Evolutionary conservation across 202 grass and related monocot species (phyloP).

Genomic region (Setaria italica): DNA sequence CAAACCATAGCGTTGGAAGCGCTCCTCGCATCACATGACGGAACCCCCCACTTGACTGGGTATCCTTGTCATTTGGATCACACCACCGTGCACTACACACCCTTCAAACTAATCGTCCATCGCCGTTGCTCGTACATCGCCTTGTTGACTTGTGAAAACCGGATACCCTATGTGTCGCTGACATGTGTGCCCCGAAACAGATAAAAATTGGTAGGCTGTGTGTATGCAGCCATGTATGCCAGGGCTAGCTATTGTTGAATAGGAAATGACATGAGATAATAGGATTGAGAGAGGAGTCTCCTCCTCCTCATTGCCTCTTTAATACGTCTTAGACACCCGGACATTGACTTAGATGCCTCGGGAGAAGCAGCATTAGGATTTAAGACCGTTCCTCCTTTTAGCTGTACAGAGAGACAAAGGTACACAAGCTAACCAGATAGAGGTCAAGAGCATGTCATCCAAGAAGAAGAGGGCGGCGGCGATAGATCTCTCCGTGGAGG

Average conservation of each 20-base stretch:
- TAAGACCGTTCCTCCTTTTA: conserved; percentile 56
- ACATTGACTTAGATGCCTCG: conserved; percentile 67
- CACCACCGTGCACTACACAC: conserved; percentile 48
- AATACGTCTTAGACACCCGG: conserved; percentile 55
- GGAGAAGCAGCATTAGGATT: conserved; percentile 53
- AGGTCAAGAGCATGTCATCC: conserved; percentile 58
- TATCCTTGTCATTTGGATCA: conserved; percentile 77
- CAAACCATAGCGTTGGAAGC: conserved; percentile 69
- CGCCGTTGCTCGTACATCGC: neutral
- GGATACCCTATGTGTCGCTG: neutral
- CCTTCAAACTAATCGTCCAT: conserved; percentile 34
- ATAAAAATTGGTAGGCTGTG: conserved; percentile 19
- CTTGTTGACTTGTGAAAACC: conserved; percentile 24
- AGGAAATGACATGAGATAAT: conserved; percentile 53
- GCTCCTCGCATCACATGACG: conserved; percentile 82
- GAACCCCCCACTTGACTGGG: conserved; percentile 73
- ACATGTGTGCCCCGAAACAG: conserved; percentile 30
- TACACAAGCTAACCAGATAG: conserved; percentile 51
- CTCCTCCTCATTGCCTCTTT: conserved; percentile 49
- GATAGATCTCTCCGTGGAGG: conserved; percentile 50
- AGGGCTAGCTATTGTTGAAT: conserved; percentile 23
- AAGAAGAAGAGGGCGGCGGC: conserved; percentile 59
- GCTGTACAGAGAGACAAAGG: conserved; percentile 56
- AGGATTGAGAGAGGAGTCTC: conserved; percentile 50
- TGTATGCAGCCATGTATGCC: conserved; percentile 5